Percentiles rank a stretch among this genome's conserved stretches.
phyloP scores from a whole-genome alignment of 371 early-diverging fungal genomes.

The Mortierella sp. region DNA sequence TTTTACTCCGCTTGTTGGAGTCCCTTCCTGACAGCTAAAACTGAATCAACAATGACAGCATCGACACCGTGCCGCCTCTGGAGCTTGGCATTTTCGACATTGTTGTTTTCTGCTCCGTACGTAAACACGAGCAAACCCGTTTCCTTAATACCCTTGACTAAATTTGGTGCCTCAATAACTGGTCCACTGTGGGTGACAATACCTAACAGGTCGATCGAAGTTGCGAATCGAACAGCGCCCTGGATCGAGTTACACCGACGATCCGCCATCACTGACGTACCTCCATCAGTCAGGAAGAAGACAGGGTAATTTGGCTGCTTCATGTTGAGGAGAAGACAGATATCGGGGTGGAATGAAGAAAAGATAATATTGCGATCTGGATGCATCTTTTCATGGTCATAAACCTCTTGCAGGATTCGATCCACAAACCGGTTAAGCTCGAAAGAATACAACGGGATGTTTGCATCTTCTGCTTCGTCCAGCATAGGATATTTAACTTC shows the following conservation, averaged over 20 bases:
- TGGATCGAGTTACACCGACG: conserved; percentile 87
- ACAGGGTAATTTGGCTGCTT: conserved; percentile 91
- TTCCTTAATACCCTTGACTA: conserved; percentile 80
- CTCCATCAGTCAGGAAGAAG: conserved; percentile 93
- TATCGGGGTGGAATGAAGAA: conserved; percentile 95
- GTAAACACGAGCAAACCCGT: conserved; percentile 84
- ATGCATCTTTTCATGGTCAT: conserved; percentile 73
- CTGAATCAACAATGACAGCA: conserved; percentile 83
- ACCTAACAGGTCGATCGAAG: conserved; percentile 81
- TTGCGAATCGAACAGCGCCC: conserved; percentile 88
- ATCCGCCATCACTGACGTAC: conserved; percentile 82
- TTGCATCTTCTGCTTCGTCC: conserved; percentile 86
- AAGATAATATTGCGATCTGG: conserved; percentile 88
- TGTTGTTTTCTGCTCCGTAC: conserved; percentile 89
- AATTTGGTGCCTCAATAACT: conserved; percentile 82
- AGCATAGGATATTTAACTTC: conserved; percentile 97
- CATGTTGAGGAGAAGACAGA: conserved; percentile 83
- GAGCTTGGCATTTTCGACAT: conserved; percentile 75
- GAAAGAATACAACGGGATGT: conserved; percentile 66
- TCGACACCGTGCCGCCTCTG: conserved; percentile 86
- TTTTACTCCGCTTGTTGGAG: conserved; percentile 58
- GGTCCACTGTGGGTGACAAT: conserved; percentile 87
- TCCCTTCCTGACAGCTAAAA: conserved; percentile 72
- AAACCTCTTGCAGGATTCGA: conserved; percentile 83
- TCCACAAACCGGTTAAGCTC: conserved; percentile 94